A percentile compares a stretch with the other conserved stretches of the same genome.
Evolutionary conservation across 2,329 filamentous ascomycete genomes (phyloP).

Genomic region (Aureobasidium zeae): DNA sequence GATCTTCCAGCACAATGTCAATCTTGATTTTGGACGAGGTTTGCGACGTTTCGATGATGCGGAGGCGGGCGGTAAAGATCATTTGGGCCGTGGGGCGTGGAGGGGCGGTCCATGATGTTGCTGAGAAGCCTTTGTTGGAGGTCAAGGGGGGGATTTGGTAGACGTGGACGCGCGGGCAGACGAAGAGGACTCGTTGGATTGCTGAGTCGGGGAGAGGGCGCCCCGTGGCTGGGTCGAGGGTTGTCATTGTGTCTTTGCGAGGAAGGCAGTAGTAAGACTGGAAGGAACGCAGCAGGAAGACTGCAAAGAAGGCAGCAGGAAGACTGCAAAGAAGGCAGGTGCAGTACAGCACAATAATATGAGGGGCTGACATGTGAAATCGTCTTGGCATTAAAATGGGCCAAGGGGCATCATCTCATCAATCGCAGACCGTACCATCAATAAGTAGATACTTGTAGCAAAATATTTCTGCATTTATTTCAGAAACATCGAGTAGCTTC

Average conservation of each 20-base stretch:
- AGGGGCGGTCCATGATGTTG: constrained; percentile 65
- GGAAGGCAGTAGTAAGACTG: no score
- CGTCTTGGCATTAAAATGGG: no score
- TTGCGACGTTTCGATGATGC: constrained; percentile 37
- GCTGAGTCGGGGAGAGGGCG: constrained; percentile 59
- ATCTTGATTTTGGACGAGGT: constrained; percentile 44
- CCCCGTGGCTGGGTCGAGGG: constrained; percentile 63
- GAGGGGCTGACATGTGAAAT: no score
- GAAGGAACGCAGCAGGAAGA: no score
- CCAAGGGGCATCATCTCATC: no score
- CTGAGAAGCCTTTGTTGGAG: constrained; percentile 69
- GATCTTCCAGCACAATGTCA: constrained; percentile 72
- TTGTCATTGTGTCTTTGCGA: constrained; percentile 50
- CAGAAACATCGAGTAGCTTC: no score
- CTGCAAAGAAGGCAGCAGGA: no score
- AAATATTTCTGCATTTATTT: no score
- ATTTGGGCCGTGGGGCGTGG: constrained; percentile 54
- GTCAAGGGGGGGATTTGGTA: constrained; percentile 78
- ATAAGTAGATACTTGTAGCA: no score
- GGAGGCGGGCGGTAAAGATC: constrained; percentile 78
- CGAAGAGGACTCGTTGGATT: constrained; percentile 77
- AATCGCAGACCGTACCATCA: no score
- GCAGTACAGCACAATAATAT: no score
- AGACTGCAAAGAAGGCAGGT: no score
- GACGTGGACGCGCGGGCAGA: constrained; percentile 66